phyloP scores from a whole-genome alignment of 305 asterid species.

The Solanum hybrid region DNA sequence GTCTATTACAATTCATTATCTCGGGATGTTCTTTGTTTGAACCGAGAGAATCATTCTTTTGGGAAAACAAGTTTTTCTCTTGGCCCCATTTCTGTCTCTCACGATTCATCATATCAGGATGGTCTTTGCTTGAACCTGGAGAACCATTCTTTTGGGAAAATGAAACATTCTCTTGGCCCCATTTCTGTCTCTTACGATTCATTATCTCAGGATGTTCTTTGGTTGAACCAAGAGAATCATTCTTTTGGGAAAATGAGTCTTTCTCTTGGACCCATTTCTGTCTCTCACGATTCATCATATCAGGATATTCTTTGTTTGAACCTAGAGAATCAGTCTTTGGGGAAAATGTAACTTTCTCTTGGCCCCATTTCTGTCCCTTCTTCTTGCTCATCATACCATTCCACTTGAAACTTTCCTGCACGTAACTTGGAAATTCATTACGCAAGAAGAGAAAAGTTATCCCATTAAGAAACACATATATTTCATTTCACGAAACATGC shows the following conservation, averaged over 20 bases:
- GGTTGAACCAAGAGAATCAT: slow-evolving; percentile 22
- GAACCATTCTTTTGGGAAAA: slow-evolving; percentile 32
- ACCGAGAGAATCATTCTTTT: slow-evolving; percentile 31
- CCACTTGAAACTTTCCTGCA: slow-evolving; percentile 64
- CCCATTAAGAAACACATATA: neutral
- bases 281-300: slow-evolving; percentile 29
- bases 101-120: slow-evolving; percentile 14
- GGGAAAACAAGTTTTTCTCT: slow-evolving; percentile 35
- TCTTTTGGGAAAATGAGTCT: slow-evolving; percentile 33
- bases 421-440: neutral
- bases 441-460: neutral
- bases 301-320: slow-evolving; percentile 23
- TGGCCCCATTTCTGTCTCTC: slow-evolving; percentile 87
- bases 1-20: slow-evolving; percentile 33
- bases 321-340: slow-evolving; percentile 32
- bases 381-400: slow-evolving; percentile 88
- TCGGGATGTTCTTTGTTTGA: slow-evolving; percentile 24
- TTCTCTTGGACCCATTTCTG: slow-evolving; percentile 77
- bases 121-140: slow-evolving; percentile 22
- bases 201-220: slow-evolving; percentile 14
- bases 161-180: slow-evolving; percentile 62
- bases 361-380: slow-evolving; percentile 95
- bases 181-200: slow-evolving; percentile 54
- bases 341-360: slow-evolving; percentile 36
- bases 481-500: neutral